Evolutionary conservation across 208 protist species (phyloP), one percentile per base, ranked within the genome.

Genomic region (Porcisia hertigi): DNA sequence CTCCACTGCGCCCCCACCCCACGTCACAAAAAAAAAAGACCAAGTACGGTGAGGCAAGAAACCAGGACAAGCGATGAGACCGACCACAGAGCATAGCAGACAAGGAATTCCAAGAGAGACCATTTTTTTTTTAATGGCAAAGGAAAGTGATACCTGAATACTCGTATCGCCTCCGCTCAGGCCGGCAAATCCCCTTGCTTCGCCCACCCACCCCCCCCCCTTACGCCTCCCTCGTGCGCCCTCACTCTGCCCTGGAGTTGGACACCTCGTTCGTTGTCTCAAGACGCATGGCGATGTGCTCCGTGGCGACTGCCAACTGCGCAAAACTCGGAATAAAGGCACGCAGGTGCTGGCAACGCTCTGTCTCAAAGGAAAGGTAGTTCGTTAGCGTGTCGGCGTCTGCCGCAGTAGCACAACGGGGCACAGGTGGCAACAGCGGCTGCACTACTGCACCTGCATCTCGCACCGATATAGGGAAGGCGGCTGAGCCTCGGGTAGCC

Each of bases 311-410:
- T 20, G 86, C 84, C 20, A 96, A 81, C 73, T 93, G 90, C 7
- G 84, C 85, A 81, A 94, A 96, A n/a, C 87, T 91, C 0, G 92
- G 92, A 7, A 94, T n/a, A 79, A 96, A 96, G 11, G 87, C 87
- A 18, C 81, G 80, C 11, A 94, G 81, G 36, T 84, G 86, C 16
- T 72, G 62, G 2, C 75, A 77, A 41, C 92, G 92, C 76, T 93
- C 87, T 53, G 74, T 45, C 76, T 96, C 92, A 71, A 94, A 93
- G 25, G 76, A 78, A 23, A 96, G 79, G 34, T 89, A n/a, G 34
- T 39, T 54, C n/a, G 84, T 79, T 39, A 92, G 63, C 14, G 78
- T 73, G 39, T 81, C 86, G 2, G 71, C 77, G 63, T 93, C 85
- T 12, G 86, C 89, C 6, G 88, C 88, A 23, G 88, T 94, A n/a